Conservation (phyloP, 495 filamentous ascomycete genomes). For the Zalerion maritima region DNA sequence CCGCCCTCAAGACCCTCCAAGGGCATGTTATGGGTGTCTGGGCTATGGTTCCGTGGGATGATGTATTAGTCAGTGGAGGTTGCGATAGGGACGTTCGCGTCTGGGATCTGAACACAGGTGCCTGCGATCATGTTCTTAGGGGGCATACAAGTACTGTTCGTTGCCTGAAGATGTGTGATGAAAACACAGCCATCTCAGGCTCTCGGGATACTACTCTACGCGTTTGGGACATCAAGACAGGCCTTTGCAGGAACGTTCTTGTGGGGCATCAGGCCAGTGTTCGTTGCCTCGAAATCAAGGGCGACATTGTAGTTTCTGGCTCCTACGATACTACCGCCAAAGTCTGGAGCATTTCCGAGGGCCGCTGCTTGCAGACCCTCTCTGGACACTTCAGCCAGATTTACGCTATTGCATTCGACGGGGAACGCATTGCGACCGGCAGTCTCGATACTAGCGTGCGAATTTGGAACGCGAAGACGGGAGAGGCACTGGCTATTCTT, state of each 20-base stretch:
- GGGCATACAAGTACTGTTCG: slow-evolving; percentile 94
- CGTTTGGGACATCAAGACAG: slow-evolving; percentile 85
- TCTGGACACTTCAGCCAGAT: slow-evolving; percentile 98
- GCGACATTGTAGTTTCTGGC: slow-evolving; percentile 87
- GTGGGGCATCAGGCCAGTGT: slow-evolving; percentile 95
- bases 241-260: slow-evolving; percentile 78
- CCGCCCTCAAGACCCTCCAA: slow-evolving; percentile 73
- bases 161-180: slow-evolving; percentile 94
- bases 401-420: slow-evolving; percentile 96
- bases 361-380: slow-evolving; percentile 74
- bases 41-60: slow-evolving; percentile 98
- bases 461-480: slow-evolving; percentile 88
- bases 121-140: slow-evolving; percentile 66
- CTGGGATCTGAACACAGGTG: slow-evolving; percentile 88
- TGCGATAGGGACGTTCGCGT: slow-evolving; percentile 95
- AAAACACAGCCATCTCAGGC: slow-evolving; percentile 85
- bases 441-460: slow-evolving; percentile 93
- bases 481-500: slow-evolving; percentile 81
- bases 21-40: slow-evolving; percentile 98
- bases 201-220: slow-evolving; percentile 88
- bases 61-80: slow-evolving; percentile 87
- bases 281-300: slow-evolving; percentile 87
- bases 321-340: slow-evolving; percentile 95
- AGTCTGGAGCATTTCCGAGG: slow-evolving; percentile 94
- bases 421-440: slow-evolving; percentile 82